These are phyloP conservation scores for Pelargonium fulgidum DNA, from an alignment of 441 rosid species.

Conservation along the genomic window DNA sequence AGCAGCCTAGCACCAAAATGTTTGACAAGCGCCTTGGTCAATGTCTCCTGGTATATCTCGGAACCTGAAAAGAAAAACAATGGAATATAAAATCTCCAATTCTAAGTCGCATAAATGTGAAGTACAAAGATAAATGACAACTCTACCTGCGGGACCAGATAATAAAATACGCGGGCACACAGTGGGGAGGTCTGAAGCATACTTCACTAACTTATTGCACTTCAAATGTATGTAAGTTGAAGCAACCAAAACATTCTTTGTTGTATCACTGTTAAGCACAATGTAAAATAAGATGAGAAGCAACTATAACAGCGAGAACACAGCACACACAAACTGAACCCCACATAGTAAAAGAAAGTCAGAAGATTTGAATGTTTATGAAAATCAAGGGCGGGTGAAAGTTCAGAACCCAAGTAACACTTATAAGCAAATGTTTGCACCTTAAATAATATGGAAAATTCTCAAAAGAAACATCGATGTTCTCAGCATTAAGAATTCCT, in stretches of 20 bases:
- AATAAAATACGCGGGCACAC: constrained; percentile 77
- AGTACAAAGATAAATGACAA: not conserved
- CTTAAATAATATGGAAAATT: constrained; percentile 86
- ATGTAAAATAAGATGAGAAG: not conserved
- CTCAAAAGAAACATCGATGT: constrained; percentile 71
- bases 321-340: no score
- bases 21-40: constrained; percentile 88
- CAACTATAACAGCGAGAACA: not conserved
- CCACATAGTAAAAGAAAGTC: not conserved
- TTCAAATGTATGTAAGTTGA: constrained; percentile 77
- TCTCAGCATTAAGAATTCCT: constrained; percentile 55
- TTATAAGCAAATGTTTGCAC: constrained; percentile 28
- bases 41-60: constrained; percentile 94
- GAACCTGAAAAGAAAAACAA: constrained; percentile 51
- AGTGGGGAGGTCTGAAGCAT: constrained; percentile 66
- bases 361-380: not conserved
- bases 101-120: not conserved
- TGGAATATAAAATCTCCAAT: constrained; percentile 1
- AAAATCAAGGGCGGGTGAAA: not conserved
- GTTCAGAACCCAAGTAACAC: not conserved
- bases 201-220: constrained; percentile 66
- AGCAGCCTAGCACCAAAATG: constrained; percentile 73
- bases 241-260: constrained; percentile 76
- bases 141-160: constrained; percentile 93
- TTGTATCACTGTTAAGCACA: constrained; percentile 61